phyloP scores from a whole-genome alignment of 768 basidiomycete genomes.

The Auricularia sp. region DNA sequence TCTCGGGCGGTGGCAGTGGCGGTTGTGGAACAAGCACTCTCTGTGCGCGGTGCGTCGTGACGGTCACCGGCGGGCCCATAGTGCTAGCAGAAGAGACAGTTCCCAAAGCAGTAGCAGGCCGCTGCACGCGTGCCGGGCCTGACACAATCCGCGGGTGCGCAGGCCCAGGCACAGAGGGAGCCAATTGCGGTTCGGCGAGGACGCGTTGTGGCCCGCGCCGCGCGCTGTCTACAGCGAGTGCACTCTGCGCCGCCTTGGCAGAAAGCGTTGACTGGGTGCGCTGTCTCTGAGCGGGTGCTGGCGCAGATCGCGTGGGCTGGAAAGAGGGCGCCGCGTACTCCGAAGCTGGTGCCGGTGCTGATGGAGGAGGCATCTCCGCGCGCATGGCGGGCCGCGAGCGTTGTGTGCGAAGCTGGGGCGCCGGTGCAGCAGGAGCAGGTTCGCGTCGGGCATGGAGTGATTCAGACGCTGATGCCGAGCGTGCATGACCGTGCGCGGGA shows the following conservation, averaged over 20 bases:
- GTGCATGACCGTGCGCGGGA: neutral
- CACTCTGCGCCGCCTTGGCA: neutral
- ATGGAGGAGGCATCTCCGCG: neutral
- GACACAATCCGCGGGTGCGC: neutral
- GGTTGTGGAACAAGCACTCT: neutral
- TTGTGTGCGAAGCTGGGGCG: neutral
- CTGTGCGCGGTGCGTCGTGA: neutral
- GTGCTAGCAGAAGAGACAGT: neutral
- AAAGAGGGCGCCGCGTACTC: neutral
- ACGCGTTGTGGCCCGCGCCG: neutral
- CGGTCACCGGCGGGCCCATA: neutral
- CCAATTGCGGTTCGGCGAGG: neutral
- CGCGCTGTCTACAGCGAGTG: neutral
- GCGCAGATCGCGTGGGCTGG: neutral
- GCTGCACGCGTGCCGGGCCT: neutral
- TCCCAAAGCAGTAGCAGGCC: neutral
- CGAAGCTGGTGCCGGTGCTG: neutral
- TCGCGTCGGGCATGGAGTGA: neutral
- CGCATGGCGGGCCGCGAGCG: neutral
- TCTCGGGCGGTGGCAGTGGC: neutral
- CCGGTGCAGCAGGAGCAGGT: neutral
- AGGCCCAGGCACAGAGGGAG: neutral
- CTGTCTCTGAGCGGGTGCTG: neutral
- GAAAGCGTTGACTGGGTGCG: neutral
- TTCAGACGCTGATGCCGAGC: neutral